A percentile compares a stretch with the other conserved stretches of the same genome.
Evolutionary conservation across 257 asterid genomes (phyloP).

Genomic region (Lantana camara): DNA sequence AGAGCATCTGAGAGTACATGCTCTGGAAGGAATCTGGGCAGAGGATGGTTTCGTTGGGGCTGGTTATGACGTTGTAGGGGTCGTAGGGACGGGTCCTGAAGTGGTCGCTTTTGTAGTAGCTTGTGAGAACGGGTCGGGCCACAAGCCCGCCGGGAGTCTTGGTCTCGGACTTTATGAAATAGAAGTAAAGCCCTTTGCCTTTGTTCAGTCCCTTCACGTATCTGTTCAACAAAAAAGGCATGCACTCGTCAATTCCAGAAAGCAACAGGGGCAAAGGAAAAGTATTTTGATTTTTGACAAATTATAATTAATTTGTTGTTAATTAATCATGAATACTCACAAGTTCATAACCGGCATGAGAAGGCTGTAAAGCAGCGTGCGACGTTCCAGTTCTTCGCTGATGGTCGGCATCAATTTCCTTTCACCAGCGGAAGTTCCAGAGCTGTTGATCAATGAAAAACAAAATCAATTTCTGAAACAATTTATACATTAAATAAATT

Average conservation of each 20-base stretch:
- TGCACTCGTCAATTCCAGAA: constrained; percentile 36
- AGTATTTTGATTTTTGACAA: background rate
- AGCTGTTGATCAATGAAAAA: constrained; percentile 22
- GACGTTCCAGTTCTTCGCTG: constrained; percentile 89
- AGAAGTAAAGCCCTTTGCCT: constrained; percentile 90
- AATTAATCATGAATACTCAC: constrained; percentile 42
- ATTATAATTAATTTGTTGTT: too few species aligned
- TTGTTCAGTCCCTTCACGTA: constrained; percentile 89
- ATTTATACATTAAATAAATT: background rate
- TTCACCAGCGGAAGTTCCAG: constrained; percentile 95
- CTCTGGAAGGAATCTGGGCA: constrained; percentile 94
- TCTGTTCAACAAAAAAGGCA: constrained; percentile 49
- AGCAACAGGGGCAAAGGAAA: background rate
- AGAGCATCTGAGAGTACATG: constrained; percentile 96
- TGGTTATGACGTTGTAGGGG: constrained; percentile 93
- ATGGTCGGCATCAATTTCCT: constrained; percentile 96
- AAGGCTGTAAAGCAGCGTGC: constrained; percentile 95
- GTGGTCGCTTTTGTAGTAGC: constrained; percentile 96
- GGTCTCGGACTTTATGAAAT: constrained; percentile 85
- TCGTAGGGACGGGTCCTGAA: constrained; percentile 93
- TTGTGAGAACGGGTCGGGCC: constrained; percentile 95
- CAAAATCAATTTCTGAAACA: background rate
- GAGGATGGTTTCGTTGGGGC: constrained; percentile 91
- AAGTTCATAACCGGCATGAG: constrained; percentile 97
- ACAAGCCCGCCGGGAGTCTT: constrained; percentile 88